phyloP scores from a whole-genome alignment of 495 filamentous ascomycete species.

The Aspergillus wentii region DNA sequence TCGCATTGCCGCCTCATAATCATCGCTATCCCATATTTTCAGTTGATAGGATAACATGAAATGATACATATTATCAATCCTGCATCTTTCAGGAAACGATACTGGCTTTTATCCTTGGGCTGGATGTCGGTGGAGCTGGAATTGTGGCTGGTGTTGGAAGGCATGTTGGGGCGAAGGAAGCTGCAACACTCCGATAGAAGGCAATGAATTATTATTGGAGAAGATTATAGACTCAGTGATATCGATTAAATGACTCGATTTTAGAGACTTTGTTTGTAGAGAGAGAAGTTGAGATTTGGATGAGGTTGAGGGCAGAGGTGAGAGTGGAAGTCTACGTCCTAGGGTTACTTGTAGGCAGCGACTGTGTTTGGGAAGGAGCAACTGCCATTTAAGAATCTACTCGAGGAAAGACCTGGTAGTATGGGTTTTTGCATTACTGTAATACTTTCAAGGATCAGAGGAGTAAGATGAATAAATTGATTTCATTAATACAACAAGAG shows the following conservation, averaged over 20 bases:
- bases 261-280: not conserved
- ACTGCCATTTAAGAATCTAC: not conserved
- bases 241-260: no score
- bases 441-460: not conserved
- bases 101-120: constrained; percentile 5
- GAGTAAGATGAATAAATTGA: not conserved
- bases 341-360: no score
- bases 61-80: not conserved
- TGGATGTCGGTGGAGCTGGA: constrained; percentile 3
- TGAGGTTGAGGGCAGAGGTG: not conserved
- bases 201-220: no score
- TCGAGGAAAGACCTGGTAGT: not conserved
- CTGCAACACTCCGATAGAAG: not conserved
- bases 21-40: not conserved
- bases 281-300: not conserved
- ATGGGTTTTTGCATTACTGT: not conserved
- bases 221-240: no score
- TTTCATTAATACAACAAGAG: not conserved
- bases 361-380: not conserved
- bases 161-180: not conserved
- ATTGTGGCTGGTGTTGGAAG: not conserved
- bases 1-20: not conserved
- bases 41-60: not conserved
- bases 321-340: no score
- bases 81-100: constrained; percentile 3